phyloP scores from a whole-genome alignment of 2,329 filamentous ascomycete species.

The Cladosporium sp. region DNA sequence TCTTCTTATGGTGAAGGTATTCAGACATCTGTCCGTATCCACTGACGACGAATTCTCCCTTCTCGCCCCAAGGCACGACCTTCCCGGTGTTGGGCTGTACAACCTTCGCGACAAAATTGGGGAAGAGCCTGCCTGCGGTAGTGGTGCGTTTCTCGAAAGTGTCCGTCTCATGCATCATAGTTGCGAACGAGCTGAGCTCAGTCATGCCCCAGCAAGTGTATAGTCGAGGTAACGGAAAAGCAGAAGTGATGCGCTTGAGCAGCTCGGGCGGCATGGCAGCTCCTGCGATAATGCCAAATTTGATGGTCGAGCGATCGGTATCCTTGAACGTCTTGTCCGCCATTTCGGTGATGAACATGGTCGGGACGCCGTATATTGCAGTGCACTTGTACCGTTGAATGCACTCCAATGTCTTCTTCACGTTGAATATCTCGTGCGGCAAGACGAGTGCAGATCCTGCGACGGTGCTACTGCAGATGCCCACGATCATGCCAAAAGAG shows the following conservation, averaged over 20 bases:
- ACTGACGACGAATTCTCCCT: slow-evolving; percentile 70
- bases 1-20: slow-evolving; percentile 62
- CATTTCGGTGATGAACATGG: slow-evolving; percentile 70
- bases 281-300: slow-evolving; percentile 64
- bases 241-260: slow-evolving; percentile 65
- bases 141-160: slow-evolving; percentile 59
- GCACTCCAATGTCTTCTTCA: slow-evolving; percentile 57
- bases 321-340: slow-evolving; percentile 2
- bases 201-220: slow-evolving; percentile 57
- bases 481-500: slow-evolving; percentile 75
- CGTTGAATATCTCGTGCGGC: slow-evolving; percentile 67
- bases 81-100: slow-evolving; percentile 38
- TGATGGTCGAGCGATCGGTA: slow-evolving; percentile 35
- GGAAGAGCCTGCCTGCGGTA: slow-evolving; percentile 73
- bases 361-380: slow-evolving; percentile 72
- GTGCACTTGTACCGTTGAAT: slow-evolving; percentile 52
- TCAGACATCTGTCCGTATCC: slow-evolving; percentile 68
- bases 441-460: slow-evolving; percentile 73
- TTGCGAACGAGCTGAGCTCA: slow-evolving; percentile 72
- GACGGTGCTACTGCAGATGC: slow-evolving; percentile 64
- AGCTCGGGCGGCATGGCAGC: slow-evolving; percentile 68
- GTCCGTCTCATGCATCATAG: slow-evolving; percentile 72
- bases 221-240: slow-evolving; percentile 70
- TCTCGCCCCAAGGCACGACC: slow-evolving; percentile 59
- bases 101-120: slow-evolving; percentile 69